Conservation (phyloP, 306 rosid species). For the Citrullus colocynthis region DNA sequence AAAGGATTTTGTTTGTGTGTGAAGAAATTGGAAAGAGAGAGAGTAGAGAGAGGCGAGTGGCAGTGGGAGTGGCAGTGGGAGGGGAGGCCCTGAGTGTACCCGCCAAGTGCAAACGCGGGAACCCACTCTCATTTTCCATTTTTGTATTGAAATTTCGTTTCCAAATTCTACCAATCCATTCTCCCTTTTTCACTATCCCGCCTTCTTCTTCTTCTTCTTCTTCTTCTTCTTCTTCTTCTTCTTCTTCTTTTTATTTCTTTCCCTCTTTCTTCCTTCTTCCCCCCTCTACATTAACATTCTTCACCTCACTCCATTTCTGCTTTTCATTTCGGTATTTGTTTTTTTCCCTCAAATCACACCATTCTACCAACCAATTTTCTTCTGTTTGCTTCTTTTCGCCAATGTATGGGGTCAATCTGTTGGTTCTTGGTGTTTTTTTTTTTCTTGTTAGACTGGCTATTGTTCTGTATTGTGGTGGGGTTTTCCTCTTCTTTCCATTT, state of each 20-base stretch:
- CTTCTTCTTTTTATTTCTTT: neutral
- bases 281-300: neutral
- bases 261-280: neutral
- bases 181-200: neutral
- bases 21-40: neutral
- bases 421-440: neutral
- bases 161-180: neutral
- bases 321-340: neutral
- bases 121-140: neutral
- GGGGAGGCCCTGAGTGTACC: neutral
- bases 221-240: no score
- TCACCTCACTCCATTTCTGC: neutral
- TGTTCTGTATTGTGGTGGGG: neutral
- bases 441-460: neutral
- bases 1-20: neutral
- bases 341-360: neutral
- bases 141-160: neutral
- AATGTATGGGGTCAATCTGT: neutral
- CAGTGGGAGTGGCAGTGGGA: no score
- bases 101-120: slow-evolving; percentile 12
- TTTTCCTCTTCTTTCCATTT: neutral
- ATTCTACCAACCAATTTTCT: neutral
- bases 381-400: neutral
- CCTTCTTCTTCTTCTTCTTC: neutral
- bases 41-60: neutral